A percentile compares a stretch with the other conserved stretches of the same genome.
These are phyloP conservation scores for Malassezia sympodialis DNA, from an alignment of 1,284 basidiomycete genomes.

Conservation along the genomic window DNA sequence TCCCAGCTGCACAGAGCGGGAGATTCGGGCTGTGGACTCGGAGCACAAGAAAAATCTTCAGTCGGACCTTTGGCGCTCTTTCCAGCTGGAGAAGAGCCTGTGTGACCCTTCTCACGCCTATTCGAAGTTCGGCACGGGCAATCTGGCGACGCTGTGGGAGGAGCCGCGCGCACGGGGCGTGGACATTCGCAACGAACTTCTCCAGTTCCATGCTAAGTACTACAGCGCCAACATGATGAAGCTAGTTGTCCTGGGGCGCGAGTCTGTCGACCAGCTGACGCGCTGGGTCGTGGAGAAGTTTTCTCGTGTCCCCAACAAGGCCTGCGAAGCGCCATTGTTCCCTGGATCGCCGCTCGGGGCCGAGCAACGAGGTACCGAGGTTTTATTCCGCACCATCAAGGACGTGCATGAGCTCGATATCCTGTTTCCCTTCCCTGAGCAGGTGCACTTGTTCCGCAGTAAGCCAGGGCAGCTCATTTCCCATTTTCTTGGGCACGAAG, in stretches of 20 bases:
- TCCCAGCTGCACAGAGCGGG: conserved; percentile 78
- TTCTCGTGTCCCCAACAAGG: conserved; percentile 64
- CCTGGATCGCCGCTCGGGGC: conserved; percentile 59
- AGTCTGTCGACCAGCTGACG: conserved; percentile 69
- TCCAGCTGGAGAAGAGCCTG: conserved; percentile 86
- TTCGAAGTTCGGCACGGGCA: conserved; percentile 89
- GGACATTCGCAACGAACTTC: conserved; percentile 77
- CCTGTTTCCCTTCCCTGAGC: conserved; percentile 62
- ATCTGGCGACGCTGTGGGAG: conserved; percentile 69
- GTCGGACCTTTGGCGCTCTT: conserved; percentile 89
- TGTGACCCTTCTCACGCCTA: conserved; percentile 68
- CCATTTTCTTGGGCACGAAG: conserved; percentile 91
- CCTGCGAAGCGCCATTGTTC: conserved; percentile 58
- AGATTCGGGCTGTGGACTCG: conserved; percentile 93
- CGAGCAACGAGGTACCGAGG: conserved; percentile 58
- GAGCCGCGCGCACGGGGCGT: conserved; percentile 56
- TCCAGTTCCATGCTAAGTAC: conserved; percentile 88
- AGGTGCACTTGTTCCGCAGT: conserved; percentile 63
- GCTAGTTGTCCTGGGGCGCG: conserved; percentile 78
- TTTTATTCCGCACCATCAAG: conserved; percentile 82
- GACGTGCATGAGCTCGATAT: conserved; percentile 77
- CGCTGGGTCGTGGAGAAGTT: conserved; percentile 64
- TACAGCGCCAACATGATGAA: conserved; percentile 94
- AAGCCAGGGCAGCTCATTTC: conserved; percentile 71
- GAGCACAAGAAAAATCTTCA: conserved; percentile 98